Evolutionary conservation across 169 alveolate species (phyloP).

Genomic region (Plasmodium malariae): DNA sequence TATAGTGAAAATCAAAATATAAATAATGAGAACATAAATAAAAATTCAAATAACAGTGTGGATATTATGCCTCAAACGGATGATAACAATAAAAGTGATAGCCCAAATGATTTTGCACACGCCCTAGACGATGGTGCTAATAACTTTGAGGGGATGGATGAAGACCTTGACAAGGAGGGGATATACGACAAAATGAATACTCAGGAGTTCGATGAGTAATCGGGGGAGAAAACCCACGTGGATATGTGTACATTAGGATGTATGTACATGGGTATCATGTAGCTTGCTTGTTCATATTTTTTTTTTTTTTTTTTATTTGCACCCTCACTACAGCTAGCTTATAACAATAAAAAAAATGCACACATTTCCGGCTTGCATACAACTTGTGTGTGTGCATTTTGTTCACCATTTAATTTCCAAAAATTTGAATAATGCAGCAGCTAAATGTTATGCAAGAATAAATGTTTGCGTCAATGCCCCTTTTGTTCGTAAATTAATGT

Average conservation of each 20-base stretch:
- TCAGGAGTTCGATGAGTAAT: slow-evolving; percentile 63
- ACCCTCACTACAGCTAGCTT: too few relatives aligned
- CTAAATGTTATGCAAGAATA: too few relatives aligned
- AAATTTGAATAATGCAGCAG: too few relatives aligned
- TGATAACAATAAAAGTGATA: slow-evolving; percentile 1
- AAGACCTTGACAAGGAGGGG: slow-evolving; percentile 40
- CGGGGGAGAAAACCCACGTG: neutral
- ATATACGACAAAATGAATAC: slow-evolving; percentile 67
- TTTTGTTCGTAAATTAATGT: too few relatives aligned
- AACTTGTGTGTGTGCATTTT: too few relatives aligned
- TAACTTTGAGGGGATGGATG: slow-evolving; percentile 11
- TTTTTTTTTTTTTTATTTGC: neutral
- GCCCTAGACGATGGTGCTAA: slow-evolving; percentile 11
- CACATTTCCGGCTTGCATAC: too few relatives aligned
- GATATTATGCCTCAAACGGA: neutral
- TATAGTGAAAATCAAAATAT: slow-evolving; percentile 15
- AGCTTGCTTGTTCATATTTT: slow-evolving; percentile 3
- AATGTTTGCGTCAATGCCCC: too few relatives aligned
- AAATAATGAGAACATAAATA: neutral
- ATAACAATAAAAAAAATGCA: too few relatives aligned
- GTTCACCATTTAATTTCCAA: too few relatives aligned
- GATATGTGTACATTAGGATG: neutral
- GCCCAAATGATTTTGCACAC: slow-evolving; percentile 3
- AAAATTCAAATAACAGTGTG: neutral
- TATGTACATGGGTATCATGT: neutral